Conservation (phyloP, 83 land plant species). For the Thuja plicata region DNA sequence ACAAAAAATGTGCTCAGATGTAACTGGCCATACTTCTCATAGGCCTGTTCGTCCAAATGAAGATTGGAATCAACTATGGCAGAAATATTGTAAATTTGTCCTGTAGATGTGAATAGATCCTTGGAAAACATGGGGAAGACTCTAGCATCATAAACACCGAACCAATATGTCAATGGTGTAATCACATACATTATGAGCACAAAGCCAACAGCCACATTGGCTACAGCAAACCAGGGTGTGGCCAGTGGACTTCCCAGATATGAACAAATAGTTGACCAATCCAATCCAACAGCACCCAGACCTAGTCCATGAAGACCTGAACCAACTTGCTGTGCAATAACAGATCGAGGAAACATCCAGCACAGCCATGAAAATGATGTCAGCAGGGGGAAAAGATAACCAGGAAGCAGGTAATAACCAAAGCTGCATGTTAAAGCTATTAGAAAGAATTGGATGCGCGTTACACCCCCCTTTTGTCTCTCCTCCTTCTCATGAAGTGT, state of each 20-base stretch:
- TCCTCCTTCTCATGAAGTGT: conserved; percentile 81
- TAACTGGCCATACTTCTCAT: conserved; percentile 51
- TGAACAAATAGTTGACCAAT: conserved; percentile 64
- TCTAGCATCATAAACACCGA: conserved; percentile 73
- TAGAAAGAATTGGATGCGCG: conserved; percentile 63
- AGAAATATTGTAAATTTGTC: conserved; percentile 61
- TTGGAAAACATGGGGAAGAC: conserved; percentile 82
- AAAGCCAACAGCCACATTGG: conserved; percentile 63
- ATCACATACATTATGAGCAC: conserved; percentile 46
- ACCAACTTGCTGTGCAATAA: conserved; percentile 77
- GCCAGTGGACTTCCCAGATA: conserved; percentile 69
- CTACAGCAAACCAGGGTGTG: conserved; percentile 72
- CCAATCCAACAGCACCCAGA: conserved; percentile 60
- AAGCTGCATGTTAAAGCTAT: conserved; percentile 60
- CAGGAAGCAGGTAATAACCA: conserved; percentile 58
- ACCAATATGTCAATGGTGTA: conserved; percentile 65
- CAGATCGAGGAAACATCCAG: conserved; percentile 71
- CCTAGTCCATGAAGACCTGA: conserved; percentile 83
- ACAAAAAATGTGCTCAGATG: conserved; percentile 78
- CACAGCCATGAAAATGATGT: conserved; percentile 86
- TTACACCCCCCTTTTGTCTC: conserved; percentile 43
- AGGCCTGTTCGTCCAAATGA: conserved; percentile 52
- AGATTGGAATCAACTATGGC: conserved; percentile 53
- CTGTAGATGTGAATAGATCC: conserved; percentile 49
- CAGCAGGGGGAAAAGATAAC: conserved; percentile 54